Evolutionary conservation across 352 stramenopile genomes (phyloP), one percentile per base, ranked within the genome.

Genomic region (Phytophthora constricta): DNA sequence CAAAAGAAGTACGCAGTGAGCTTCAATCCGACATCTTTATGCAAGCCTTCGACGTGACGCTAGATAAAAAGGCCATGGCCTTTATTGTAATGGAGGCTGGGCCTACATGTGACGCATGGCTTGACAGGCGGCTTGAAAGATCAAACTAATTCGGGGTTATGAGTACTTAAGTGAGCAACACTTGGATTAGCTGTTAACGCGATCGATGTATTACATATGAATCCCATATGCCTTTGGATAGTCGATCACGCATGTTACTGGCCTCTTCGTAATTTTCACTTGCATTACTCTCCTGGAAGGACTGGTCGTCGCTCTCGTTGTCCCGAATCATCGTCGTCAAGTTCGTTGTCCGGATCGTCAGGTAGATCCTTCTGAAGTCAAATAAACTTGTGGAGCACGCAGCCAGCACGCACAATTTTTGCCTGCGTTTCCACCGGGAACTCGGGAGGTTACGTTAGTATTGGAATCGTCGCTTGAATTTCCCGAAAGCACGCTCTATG

Each of bases 321-420:
- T n/a, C n/a, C 20, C n/a, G n/a, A 7, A 5, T 56, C 19, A 1
- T 49, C 28, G 23, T 9, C 11, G 20, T 51, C 31, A 13, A 71
- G n/a, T 2, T 66, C 49, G n/a, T 16, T 20, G 4, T 57, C 43
- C 1, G 31, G 49, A 20, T 62, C 56, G 16, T 71, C 56, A 0
- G 28, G 5, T 16, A 34, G 26, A 28, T 55, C 63, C 0, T 59
- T 42, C 28, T 58, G 41, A 14, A 33, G 39, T 0, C 43, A 23
- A 23, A 62, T 62, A 31, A 71, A 71, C 39, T 61, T 65, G 41
- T 70, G 62, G 66, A 0, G 56, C n/a, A n/a, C n/a, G n/a, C n/a
- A n/a, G n/a, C n/a, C n/a, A n/a, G n/a, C 63, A 4, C 37, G 11
- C 4, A 65, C 55, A 41, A 48, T 70, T 39, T 65, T 59, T 19